Conservation (phyloP, 768 basidiomycete genomes). For the Pleurotus salmoneostramineus region DNA sequence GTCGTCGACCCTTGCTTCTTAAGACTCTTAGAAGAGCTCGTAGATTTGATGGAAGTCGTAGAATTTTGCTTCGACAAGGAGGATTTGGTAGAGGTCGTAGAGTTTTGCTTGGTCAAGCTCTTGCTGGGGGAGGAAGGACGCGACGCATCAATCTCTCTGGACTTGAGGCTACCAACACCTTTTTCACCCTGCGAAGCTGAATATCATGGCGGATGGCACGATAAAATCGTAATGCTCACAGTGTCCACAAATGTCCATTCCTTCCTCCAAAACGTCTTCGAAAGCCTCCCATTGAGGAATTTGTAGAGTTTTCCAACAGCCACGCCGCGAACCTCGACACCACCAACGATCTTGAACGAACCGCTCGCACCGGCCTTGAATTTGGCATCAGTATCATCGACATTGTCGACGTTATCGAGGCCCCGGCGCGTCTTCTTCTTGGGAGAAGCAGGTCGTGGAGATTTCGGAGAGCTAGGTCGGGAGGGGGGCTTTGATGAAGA, state of each 20-base stretch:
- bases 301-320: not conserved
- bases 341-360: not conserved
- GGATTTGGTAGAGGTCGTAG: not conserved
- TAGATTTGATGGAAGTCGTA: not conserved
- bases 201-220: no score
- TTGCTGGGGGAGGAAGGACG: not conserved
- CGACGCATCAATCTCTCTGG: constrained; percentile 1
- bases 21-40: not conserved
- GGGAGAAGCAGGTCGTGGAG: not conserved
- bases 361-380: not conserved
- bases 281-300: not conserved
- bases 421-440: not conserved
- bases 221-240: no score
- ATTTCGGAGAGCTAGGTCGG: not conserved
- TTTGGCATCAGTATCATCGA: not conserved
- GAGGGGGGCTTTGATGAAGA: no score
- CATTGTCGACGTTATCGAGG: no score
- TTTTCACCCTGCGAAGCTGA: not conserved
- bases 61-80: not conserved
- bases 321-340: not conserved
- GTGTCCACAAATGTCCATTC: not conserved
- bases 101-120: not conserved
- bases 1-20: not conserved
- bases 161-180: not conserved
- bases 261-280: not conserved